Base-by-base conservation (phyloP, 257 asterid genomes). In the Nemophila menziesii region DNA sequence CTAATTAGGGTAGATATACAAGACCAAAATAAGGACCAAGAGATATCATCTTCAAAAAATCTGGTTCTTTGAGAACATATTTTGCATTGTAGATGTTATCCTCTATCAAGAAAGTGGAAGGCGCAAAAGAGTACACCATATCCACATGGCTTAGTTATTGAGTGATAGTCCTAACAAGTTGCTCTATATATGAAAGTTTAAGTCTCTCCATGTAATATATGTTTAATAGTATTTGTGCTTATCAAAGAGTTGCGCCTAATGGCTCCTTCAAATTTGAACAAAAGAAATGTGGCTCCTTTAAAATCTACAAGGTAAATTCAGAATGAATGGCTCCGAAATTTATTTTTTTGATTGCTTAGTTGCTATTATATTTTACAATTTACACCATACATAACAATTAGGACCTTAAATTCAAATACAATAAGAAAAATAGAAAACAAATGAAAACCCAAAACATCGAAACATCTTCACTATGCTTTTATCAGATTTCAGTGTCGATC, bases 381-480 rank as follows among this genome's bases (percentile, higher is more conserved):
- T 24, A 24, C 33, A 24, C 9, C 33, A 24, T 24, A 24, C 33
- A 24, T 24, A 9, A 24, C 10, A 13, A 43, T 11, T 43, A 27
- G 22, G 4, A 20, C 29, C 54, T 10, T 14, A 33, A 24, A 47
- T 29, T 20, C 11, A 5, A 27, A 27, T 12, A 23, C 14, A 49
- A 43, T 50, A 49, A 50, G 58, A 53, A 43, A 43, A 39, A n/a
- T n/a, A n/a, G n/a, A n/a, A n/a, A n/a, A n/a, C n/a, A n/a, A n/a
- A n/a, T n/a, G n/a, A 16, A 43, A 29, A 53, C 58, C 51, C 43
- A 53, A 38, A 34, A 9, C 33, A 24, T 9, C 9, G 33, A 24
- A 24, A 4, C 33, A 24, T 24, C 33, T 24, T 29, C 4, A 29
- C 3, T 5, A 29, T 29, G 3, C 3, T n/a, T n/a, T n/a, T n/a